phyloP scores from a whole-genome alignment of 1,284 basidiomycete genomes.

The Ganoderma multipileum region DNA sequence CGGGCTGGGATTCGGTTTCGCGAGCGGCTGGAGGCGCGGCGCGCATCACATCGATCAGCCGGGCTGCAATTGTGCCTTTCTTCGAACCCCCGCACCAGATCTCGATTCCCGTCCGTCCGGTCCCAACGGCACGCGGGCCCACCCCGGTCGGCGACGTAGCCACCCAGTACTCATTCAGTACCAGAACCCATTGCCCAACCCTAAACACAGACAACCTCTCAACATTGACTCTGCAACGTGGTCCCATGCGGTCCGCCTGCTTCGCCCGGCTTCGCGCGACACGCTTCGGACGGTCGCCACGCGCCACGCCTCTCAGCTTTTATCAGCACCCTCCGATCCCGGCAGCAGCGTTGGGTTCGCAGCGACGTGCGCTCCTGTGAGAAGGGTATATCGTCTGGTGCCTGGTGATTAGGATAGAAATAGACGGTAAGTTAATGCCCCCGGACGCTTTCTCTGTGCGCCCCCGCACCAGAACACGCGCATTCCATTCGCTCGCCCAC shows the following conservation, averaged over 20 bases:
- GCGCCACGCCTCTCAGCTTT: slow-evolving; percentile 6
- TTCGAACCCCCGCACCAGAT: slow-evolving; percentile 25
- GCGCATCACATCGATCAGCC: slow-evolving; percentile 27
- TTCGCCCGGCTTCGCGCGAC: slow-evolving; percentile 25
- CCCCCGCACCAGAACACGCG: slow-evolving; percentile 18
- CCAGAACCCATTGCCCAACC: not conserved
- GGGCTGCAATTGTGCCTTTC: slow-evolving; percentile 25
- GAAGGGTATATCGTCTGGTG: slow-evolving; percentile 24
- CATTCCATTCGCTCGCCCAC: slow-evolving; percentile 15
- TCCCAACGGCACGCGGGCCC: slow-evolving; percentile 18
- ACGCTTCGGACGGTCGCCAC: slow-evolving; percentile 13
- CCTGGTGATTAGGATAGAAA: slow-evolving; percentile 32
- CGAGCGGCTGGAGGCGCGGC: slow-evolving; percentile 12
- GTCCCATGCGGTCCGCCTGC: slow-evolving; percentile 31
- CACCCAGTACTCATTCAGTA: not conserved
- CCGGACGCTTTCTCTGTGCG: slow-evolving; percentile 17
- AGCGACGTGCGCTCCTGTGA: slow-evolving; percentile 20
- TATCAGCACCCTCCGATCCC: slow-evolving; percentile 18
- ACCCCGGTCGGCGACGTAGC: not conserved
- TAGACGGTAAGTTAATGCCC: slow-evolving; percentile 27
- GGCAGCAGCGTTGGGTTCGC: slow-evolving; percentile 6
- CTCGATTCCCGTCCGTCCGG: slow-evolving; percentile 25
- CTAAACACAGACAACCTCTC: not conserved
- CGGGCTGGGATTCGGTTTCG: slow-evolving; percentile 3
- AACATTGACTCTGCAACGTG: slow-evolving; percentile 1